Conservation (phyloP, 1,284 basidiomycete species). For the Rhodotorula mucilaginosa region DNA sequence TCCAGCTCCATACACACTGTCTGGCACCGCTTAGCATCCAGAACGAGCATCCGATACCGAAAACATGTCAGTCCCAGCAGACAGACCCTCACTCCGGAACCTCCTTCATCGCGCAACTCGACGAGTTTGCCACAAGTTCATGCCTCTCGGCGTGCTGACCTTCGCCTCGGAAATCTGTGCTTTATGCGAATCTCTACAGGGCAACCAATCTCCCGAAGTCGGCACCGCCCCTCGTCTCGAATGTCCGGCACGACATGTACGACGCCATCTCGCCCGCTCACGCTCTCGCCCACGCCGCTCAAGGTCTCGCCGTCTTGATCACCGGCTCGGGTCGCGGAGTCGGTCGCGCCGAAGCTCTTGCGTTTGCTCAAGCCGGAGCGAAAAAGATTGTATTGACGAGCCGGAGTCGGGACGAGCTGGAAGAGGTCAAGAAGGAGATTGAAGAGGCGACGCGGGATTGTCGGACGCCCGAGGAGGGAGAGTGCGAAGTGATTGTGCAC, state of each 20-base stretch:
- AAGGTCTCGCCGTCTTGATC: slow-evolving; percentile 13
- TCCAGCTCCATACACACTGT: too few species aligned
- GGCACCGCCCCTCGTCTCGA: slow-evolving; percentile 4
- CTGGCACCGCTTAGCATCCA: neutral
- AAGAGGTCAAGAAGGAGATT: slow-evolving; percentile 12
- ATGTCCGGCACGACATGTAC: slow-evolving; percentile 15
- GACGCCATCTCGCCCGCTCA: neutral
- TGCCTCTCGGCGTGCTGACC: neutral
- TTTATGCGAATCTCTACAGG: neutral
- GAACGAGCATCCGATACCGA: neutral
- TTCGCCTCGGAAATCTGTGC: neutral
- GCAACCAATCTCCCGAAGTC: slow-evolving; percentile 1
- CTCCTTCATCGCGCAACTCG: neutral
- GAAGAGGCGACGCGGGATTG: neutral
- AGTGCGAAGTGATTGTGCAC: slow-evolving; percentile 8
- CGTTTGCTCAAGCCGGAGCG: slow-evolving; percentile 18
- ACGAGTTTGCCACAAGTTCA: neutral
- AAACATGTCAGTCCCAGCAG: too few species aligned
- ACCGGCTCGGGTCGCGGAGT: slow-evolving; percentile 24
- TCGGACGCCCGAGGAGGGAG: neutral
- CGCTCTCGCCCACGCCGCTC: neutral
- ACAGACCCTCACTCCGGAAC: neutral
- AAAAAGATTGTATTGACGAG: slow-evolving; percentile 18
- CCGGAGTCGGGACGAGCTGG: slow-evolving; percentile 5
- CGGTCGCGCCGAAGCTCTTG: slow-evolving; percentile 9